Conservation (phyloP, 371 early-diverging fungal genomes). For the Zopfochytrium polystomum region DNA sequence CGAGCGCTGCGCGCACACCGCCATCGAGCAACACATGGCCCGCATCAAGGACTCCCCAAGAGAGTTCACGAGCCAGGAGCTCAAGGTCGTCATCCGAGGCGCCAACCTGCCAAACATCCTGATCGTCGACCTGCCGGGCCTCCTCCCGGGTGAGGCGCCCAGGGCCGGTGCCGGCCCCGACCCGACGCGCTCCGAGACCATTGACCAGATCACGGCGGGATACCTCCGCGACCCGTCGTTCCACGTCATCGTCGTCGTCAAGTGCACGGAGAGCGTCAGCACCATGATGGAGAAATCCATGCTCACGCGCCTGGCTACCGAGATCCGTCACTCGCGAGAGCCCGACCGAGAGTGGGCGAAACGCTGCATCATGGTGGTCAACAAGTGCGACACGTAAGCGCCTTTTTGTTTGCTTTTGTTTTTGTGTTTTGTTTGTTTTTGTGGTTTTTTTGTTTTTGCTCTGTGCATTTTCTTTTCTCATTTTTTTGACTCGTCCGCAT, state of each 20-base stretch:
- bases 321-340: background rate
- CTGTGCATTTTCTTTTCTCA: no score
- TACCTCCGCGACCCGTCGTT: background rate
- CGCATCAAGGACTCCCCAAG: background rate
- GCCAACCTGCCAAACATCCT: background rate
- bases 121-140: background rate
- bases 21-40: background rate
- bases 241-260: background rate
- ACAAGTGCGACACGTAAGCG: background rate
- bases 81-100: background rate
- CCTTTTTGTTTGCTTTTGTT: background rate
- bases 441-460: no score
- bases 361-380: background rate
- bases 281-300: background rate
- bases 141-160: background rate
- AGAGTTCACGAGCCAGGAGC: background rate
- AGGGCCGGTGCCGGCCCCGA: no score
- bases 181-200: background rate
- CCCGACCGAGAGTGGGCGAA: background rate
- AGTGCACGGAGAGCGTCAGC: background rate
- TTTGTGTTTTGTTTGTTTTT: background rate
- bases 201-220: background rate
- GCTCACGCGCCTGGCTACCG: background rate
- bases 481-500: no score
- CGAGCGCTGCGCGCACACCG: background rate